Evolutionary conservation across 2,329 filamentous ascomycete genomes (phyloP), one percentile per base, ranked within the genome.

Genomic region (Lasiodiplodia citricola): DNA sequence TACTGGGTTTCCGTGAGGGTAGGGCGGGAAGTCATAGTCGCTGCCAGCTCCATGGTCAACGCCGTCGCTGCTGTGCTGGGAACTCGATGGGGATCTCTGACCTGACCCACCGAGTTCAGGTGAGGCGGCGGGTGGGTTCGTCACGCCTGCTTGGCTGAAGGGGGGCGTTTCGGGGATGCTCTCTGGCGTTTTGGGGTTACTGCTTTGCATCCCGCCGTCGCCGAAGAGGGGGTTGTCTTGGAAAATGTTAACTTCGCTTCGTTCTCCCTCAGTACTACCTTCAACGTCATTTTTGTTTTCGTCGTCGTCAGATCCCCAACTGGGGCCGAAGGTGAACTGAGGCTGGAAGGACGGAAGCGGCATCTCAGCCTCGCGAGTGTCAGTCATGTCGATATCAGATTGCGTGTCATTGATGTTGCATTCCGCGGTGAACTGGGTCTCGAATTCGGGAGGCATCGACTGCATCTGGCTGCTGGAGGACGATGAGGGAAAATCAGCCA

Each of bases 381-480:
- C 47, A 16, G 38, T 1, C 16, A 63, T 37, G 44, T 11, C 13
- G 3, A n/a, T 25, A 6, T 64, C 60, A 16, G 60, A 5, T 2
- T 37, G 18, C 2, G 28, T 52, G 28, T 52, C 60, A 5, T 51
- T 10, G 6, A 64, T 37, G 28, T 8, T 52, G 31, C 31, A 64
- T 3, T 52, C 60, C 4, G 44, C 6, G 8, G 14, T 31, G 31
- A 64, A 52, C 13, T 52, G 60, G 1, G 31, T 51, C 47, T 64
- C 60, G 14, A 64, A 38, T 5, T 25, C 44, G 1, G 44, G 28
- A 7, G 60, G 60, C 44, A 64, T 51, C 6, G 60, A 52, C 11
- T 38, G 28, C 60, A 64, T 52, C 31, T 64, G 60, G 18, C 60
- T 64, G 60, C 28, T 64, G n/a, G 44, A 31, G 13, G 4, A 31